These are phyloP conservation scores for Cystobasidium onofrii DNA, from an alignment of 768 basidiomycete genomes.

Conservation along the genomic window DNA sequence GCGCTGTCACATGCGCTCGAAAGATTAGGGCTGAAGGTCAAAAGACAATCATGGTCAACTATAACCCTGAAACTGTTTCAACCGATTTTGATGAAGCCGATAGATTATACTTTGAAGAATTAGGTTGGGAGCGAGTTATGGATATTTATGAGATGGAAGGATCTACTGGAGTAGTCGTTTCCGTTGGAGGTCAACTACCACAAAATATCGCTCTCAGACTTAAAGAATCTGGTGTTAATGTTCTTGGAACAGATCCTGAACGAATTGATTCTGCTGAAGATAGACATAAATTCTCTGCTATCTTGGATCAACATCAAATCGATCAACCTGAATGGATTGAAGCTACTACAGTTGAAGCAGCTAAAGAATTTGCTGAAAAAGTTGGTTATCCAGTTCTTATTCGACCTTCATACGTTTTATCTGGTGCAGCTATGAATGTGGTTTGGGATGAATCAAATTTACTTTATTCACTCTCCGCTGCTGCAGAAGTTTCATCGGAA, in stretches of 20 bases:
- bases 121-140: constrained; percentile 97
- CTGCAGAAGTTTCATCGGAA: constrained; percentile 87
- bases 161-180: constrained; percentile 87
- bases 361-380: constrained; percentile 78
- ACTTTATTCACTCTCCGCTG: constrained; percentile 90
- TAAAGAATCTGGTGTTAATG: constrained; percentile 79
- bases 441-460: constrained; percentile 82
- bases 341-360: constrained; percentile 75
- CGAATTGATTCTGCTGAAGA: constrained; percentile 97
- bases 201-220: constrained; percentile 97
- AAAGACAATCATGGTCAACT: constrained; percentile 98
- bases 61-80: constrained; percentile 98
- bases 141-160: constrained; percentile 96
- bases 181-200: constrained; percentile 93
- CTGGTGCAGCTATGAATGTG: constrained; percentile 98
- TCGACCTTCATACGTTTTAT: constrained; percentile 95
- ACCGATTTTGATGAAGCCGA: constrained; percentile 99
- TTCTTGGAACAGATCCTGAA: constrained; percentile 89
- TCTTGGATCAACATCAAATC: constrained; percentile 86
- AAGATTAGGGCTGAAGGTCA: constrained; percentile 85
- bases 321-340: constrained; percentile 97
- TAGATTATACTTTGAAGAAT: constrained; percentile 93
- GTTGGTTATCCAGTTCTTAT: constrained; percentile 95
- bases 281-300: constrained; percentile 96
- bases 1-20: constrained; percentile 95